Conservation (phyloP, 2,329 filamentous ascomycete species). For the Aspergillus oerlinghausenensis region DNA sequence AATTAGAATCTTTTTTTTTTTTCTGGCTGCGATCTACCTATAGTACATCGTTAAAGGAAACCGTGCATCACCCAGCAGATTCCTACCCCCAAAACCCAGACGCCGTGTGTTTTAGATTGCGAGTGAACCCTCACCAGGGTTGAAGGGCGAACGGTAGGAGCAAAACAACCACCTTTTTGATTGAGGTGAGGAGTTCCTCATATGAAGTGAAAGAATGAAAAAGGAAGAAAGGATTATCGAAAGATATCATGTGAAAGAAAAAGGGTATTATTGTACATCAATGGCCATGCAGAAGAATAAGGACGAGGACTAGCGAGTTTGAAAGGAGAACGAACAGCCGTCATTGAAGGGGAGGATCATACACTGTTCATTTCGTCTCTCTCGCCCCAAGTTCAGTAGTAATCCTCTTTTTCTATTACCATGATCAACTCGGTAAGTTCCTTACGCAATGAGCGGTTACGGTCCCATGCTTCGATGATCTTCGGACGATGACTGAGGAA, state of each 20-base stretch:
- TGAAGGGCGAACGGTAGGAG: conserved; percentile 3
- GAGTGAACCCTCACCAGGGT: conserved; percentile 5
- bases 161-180: conserved; percentile 16
- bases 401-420: conserved; percentile 38
- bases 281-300: background rate
- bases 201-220: conserved; percentile 1
- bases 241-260: background rate
- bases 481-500: conserved; percentile 37
- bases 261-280: background rate
- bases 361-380: background rate
- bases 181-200: conserved; percentile 7
- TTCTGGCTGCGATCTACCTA: background rate
- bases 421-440: conserved; percentile 41
- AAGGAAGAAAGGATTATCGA: conserved; percentile 1
- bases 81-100: conserved; percentile 15
- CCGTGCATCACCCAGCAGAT: conserved; percentile 1
- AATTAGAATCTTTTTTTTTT: background rate
- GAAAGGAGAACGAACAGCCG: background rate
- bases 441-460: conserved; percentile 39
- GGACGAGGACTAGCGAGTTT: conserved; percentile 1
- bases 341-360: background rate
- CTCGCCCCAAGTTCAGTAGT: conserved; percentile 21
- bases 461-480: conserved; percentile 37
- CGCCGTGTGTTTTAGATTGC: conserved; percentile 8
- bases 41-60: conserved; percentile 5